Evolutionary conservation across 164 flowering plant species (phyloP).

Genomic region (Liquidambar formosana): DNA sequence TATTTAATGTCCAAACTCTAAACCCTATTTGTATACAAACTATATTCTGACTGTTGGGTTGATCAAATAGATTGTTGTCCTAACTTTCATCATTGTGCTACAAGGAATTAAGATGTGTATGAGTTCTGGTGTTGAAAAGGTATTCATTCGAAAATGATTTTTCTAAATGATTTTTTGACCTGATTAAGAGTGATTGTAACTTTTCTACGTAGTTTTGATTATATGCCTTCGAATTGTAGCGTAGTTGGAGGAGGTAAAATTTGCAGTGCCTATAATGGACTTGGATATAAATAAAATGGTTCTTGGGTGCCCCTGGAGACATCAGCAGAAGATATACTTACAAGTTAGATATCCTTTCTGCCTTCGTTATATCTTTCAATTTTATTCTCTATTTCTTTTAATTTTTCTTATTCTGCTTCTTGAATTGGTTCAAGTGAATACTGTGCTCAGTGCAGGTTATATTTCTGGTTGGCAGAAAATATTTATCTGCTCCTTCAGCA

Average conservation of each 20-base stretch:
- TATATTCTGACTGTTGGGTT: no score
- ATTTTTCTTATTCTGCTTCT: constrained; percentile 5
- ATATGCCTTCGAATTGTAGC: constrained; percentile 44
- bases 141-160: constrained; percentile 22
- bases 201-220: constrained; percentile 6
- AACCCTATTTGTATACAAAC: no score
- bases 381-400: background rate
- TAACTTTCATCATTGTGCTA: constrained; percentile 9
- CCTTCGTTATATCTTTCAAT: background rate
- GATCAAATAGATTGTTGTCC: background rate
- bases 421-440: background rate
- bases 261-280: constrained; percentile 77
- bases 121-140: constrained; percentile 71
- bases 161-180: background rate
- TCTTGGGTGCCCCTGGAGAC: constrained; percentile 37
- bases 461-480: constrained; percentile 65
- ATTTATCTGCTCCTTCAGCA: constrained; percentile 48
- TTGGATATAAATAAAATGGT: constrained; percentile 81
- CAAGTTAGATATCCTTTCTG: constrained; percentile 47
- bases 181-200: background rate
- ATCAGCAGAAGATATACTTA: constrained; percentile 68
- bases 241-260: constrained; percentile 93
- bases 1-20: no score
- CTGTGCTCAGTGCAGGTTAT: constrained; percentile 51
- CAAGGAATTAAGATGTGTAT: constrained; percentile 84